Evolutionary conservation across 768 basidiomycete species (phyloP).

Genomic region (Dacryopinax spathularia): DNA sequence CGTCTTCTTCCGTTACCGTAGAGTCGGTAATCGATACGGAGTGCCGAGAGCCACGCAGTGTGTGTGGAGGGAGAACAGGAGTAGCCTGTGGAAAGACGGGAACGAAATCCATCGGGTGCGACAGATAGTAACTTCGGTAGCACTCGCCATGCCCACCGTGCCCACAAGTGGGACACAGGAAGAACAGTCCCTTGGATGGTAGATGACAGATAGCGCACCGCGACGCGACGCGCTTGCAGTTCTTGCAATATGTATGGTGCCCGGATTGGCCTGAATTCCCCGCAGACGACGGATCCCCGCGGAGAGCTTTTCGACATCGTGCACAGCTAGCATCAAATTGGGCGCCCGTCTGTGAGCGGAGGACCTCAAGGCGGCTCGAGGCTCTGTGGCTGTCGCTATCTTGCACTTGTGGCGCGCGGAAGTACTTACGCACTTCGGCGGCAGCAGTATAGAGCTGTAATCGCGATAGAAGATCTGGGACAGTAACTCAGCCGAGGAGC

Average conservation of each 20-base stretch:
- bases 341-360: conserved; percentile 44
- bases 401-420: conserved; percentile 36
- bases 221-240: conserved; percentile 36
- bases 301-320: conserved; percentile 48
- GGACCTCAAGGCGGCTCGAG: neutral
- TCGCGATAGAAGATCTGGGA: conserved; percentile 47
- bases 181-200: conserved; percentile 54
- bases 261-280: conserved; percentile 21
- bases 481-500: neutral
- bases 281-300: conserved; percentile 26
- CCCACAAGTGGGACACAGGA: conserved; percentile 60
- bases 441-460: conserved; percentile 49
- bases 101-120: conserved; percentile 42
- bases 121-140: conserved; percentile 52
- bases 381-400: conserved; percentile 37
- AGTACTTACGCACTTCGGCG: conserved; percentile 61
- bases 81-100: conserved; percentile 9
- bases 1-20: neutral
- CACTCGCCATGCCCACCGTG: conserved; percentile 76
- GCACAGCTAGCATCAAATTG: conserved; percentile 56
- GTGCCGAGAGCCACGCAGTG: conserved; percentile 9
- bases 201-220: conserved; percentile 66
- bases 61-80: conserved; percentile 7
- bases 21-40: neutral
- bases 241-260: conserved; percentile 41